Evolutionary conservation across 352 stramenopile species (phyloP).

Genomic region (Phytophthora fragariae): DNA sequence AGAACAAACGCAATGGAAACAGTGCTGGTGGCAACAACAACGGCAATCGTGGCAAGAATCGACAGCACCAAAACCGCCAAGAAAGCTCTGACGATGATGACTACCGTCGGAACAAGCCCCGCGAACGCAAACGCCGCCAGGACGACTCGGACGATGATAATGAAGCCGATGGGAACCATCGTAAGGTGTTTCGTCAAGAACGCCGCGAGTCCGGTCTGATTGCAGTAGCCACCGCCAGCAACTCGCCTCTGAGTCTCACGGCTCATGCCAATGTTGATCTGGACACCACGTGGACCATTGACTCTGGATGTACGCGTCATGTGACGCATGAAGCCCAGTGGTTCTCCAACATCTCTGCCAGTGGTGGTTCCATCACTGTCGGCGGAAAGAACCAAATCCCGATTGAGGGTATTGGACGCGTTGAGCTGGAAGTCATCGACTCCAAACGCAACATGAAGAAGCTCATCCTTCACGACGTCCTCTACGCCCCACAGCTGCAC

Average conservation of each 20-base stretch:
- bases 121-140: background rate
- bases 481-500: conserved; percentile 9
- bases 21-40: background rate
- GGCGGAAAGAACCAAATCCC: conserved; percentile 3
- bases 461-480: conserved; percentile 9
- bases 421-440: conserved; percentile 26
- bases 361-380: conserved; percentile 23
- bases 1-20: conserved; percentile 1
- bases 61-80: background rate
- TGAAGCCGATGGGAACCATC: background rate
- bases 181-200: conserved; percentile 7
- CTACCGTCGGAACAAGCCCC: background rate
- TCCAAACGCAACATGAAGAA: conserved; percentile 25
- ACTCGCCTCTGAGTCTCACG: background rate
- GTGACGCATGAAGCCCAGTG: conserved; percentile 22
- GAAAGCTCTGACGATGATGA: background rate
- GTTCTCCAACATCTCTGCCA: conserved; percentile 11
- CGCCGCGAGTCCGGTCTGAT: conserved; percentile 4
- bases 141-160: background rate
- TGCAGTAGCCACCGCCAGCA: conserved; percentile 4
- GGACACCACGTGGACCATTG: conserved; percentile 10
- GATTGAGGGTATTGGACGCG: conserved; percentile 17
- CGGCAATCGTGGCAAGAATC: background rate
- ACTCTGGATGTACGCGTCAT: conserved; percentile 23
- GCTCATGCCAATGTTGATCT: background rate